Percentiles rank a stretch among this genome's conserved stretches.
phyloP scores from a whole-genome alignment of 768 basidiomycete genomes.

The Coprinopsis marcescibilis region DNA sequence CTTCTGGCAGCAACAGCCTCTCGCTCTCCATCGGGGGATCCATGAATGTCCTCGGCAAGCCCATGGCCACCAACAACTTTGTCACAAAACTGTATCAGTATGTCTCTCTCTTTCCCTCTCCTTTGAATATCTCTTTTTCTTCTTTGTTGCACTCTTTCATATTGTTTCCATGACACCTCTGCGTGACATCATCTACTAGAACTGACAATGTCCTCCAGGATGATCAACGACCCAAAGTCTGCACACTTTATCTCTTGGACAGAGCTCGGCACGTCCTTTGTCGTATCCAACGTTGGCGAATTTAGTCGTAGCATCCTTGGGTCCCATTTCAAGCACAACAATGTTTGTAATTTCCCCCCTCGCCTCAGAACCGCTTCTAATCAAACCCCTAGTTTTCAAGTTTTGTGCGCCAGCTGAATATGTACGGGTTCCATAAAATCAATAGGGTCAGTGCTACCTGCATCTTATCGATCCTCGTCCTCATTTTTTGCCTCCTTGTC shows the following conservation, averaged over 20 bases:
- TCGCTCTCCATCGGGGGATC: conserved; percentile 25
- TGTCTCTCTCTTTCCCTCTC: conserved; percentile 24
- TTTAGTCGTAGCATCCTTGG: conserved; percentile 82
- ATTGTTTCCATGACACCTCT: conserved; percentile 5
- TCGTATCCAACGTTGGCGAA: conserved; percentile 81
- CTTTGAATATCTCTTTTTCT: conserved; percentile 6
- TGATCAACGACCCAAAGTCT: conserved; percentile 82
- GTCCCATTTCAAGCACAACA: conserved; percentile 87
- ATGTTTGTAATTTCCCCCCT: conserved; percentile 41
- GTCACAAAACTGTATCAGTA: conserved; percentile 86
- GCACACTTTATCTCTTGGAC: conserved; percentile 81
- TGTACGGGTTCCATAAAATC: conserved; percentile 96
- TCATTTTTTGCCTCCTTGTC: too few relatives aligned
- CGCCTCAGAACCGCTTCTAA: conserved; percentile 9
- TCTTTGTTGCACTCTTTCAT: conserved; percentile 8
- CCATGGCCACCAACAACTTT: conserved; percentile 73
- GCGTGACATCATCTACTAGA: conserved; percentile 8
- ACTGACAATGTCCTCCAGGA: conserved; percentile 38
- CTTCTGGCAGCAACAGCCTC: conserved; percentile 15
- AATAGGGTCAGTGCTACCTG: conserved; percentile 56
- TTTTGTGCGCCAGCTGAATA: conserved; percentile 92
- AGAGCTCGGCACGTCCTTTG: conserved; percentile 75
- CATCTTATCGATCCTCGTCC: conserved; percentile 7
- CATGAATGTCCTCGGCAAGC: conserved; percentile 62
- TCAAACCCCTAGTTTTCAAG: conserved; percentile 67